A percentile compares a stretch with the other conserved stretches of the same genome.
Conservation (phyloP, 352 stramenopile genomes). For the Phytophthora hibernalis region DNA sequence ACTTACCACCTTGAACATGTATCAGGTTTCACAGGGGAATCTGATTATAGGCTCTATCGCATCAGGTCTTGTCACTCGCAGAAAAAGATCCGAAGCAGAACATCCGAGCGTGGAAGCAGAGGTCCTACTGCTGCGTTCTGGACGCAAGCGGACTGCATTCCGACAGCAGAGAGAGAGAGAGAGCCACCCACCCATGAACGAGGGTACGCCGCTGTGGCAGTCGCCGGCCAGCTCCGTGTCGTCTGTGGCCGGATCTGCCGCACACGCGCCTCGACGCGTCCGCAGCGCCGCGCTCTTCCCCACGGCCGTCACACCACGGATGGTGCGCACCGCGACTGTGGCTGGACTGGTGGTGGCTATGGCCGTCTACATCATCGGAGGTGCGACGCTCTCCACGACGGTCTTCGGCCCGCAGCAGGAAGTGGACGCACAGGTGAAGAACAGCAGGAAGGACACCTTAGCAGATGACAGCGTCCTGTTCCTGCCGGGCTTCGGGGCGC, state of each 20-base stretch:
- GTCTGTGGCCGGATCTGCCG: conserved; percentile 26
- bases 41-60: conserved; percentile 7
- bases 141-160: not conserved
- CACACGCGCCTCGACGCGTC: conserved; percentile 2
- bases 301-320: conserved; percentile 21
- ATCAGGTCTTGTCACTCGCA: conserved; percentile 15
- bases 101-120: not conserved
- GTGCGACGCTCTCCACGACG: conserved; percentile 17
- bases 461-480: conserved; percentile 58
- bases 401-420: conserved; percentile 3
- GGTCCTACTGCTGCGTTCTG: too few species aligned
- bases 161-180: not conserved
- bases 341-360: conserved; percentile 38
- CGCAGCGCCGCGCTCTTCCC: not conserved
- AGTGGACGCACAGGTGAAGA: conserved; percentile 1
- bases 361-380: conserved; percentile 34
- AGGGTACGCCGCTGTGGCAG: conserved; percentile 56
- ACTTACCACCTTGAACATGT: not conserved
- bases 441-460: conserved; percentile 21
- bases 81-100: conserved; percentile 33
- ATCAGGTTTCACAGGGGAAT: not conserved
- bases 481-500: conserved; percentile 70
- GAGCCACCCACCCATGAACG: conserved; percentile 44
- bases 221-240: conserved; percentile 28
- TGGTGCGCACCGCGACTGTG: conserved; percentile 31